Evolutionary conservation across 2,329 filamentous ascomycete species (phyloP), one percentile per base, ranked within the genome.

Genomic region (Epichloe gansuensis): DNA sequence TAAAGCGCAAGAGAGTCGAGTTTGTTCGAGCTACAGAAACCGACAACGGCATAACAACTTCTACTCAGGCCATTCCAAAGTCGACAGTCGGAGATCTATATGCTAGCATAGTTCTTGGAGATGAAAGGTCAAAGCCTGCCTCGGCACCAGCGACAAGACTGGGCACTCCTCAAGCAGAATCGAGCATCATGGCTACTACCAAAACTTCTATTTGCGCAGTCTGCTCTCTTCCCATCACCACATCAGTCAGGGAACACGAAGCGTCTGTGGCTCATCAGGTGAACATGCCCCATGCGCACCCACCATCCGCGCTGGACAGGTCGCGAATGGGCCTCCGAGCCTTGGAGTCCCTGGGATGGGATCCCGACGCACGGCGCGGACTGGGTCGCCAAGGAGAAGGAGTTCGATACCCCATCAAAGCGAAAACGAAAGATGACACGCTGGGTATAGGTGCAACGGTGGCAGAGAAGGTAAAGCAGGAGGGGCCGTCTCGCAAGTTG

Each of bases 391-490:
- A 72, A 2, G 83, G 86, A 1, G 80, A 86, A 58, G 91, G 91
- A 3, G 83, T 88, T 55, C 75, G 84, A 42, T 83, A 82, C 58
- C 91, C 91, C 1, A 74, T 96, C 56, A 89, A 89, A 63, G 72
- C 80, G 1, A 77, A 75, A 54, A 72, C 77, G 52, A 95, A 95
- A 68, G 77, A 83, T 44, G 81, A 91, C 63, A 89, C 78, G 3
- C 71, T 86, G 7, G 91, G 91, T 0, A 67, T 95, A 28, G 89
- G 90, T 0, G 73, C 77, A 4, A 58, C 65, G 31, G 61, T 23
- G n/a, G n/a, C 39, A 9, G 47, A 52, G 38, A 46, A 43, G 3
- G 23, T 41, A 54, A 72, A 71, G 58, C 66, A 66, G 56, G 69
- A 72, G 59, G 63, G 86, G 66, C 74, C 84, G 41, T 17, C 31